Percentiles rank a stretch among this genome's conserved stretches.
phyloP scores from a whole-genome alignment of 352 stramenopile genomes.

The Pythium plurisporium region DNA sequence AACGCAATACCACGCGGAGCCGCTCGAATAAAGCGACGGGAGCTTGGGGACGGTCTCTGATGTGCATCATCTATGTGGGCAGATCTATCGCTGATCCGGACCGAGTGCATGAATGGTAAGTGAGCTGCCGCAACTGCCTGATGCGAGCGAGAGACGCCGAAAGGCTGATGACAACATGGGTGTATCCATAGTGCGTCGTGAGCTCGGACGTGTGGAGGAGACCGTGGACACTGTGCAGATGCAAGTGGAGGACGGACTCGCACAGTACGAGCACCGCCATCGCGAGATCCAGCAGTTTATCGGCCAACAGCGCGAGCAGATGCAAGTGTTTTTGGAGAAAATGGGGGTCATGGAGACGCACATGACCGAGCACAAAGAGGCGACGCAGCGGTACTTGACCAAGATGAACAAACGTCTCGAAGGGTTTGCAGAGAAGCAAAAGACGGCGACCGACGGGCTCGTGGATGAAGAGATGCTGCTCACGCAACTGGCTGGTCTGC shows the following conservation, averaged over 20 bases:
- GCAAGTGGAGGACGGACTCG: constrained; percentile 25
- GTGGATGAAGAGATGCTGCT: constrained; percentile 57
- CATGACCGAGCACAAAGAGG: constrained; percentile 11
- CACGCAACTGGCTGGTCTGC: constrained; percentile 40
- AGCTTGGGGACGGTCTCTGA: not conserved
- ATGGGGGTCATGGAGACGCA: constrained; percentile 12
- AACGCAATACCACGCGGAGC: not conserved
- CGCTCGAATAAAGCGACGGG: too few relatives aligned
- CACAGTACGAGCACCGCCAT: constrained; percentile 6
- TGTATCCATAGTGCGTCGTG: constrained; percentile 26
- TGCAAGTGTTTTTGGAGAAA: not conserved
- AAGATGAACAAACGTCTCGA: constrained; percentile 25
- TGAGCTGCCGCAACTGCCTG: too few relatives aligned
- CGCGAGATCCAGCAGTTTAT: constrained; percentile 13
- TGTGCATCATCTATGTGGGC: not conserved
- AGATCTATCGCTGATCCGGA: constrained; percentile 28
- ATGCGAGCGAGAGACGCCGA: too few relatives aligned
- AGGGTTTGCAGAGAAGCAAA: constrained; percentile 23
- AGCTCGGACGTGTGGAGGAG: constrained; percentile 41
- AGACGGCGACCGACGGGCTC: constrained; percentile 5
- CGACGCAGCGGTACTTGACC: constrained; percentile 10
- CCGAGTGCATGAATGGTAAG: constrained; percentile 31
- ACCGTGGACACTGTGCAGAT: constrained; percentile 30
- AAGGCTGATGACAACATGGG: too few relatives aligned
- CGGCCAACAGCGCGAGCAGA: constrained; percentile 2